A percentile compares a stretch with the other conserved stretches of the same genome.
Evolutionary conservation across 1,284 basidiomycete genomes (phyloP).

Genomic region (Fomes fomentarius): DNA sequence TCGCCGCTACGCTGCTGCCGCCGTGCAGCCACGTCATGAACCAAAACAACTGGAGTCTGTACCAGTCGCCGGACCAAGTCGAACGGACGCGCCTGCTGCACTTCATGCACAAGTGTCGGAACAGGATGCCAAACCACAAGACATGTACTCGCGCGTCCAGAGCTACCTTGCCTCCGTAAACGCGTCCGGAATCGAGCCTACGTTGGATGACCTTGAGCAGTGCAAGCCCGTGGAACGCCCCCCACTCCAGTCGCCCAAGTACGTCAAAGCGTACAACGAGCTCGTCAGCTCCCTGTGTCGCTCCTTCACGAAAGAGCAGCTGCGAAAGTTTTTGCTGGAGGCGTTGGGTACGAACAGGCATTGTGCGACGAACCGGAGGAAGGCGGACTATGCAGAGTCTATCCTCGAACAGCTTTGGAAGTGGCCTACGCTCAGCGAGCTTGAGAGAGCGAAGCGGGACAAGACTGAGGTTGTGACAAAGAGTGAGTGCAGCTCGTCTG

Average conservation of each 20-base stretch:
- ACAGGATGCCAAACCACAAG: background rate
- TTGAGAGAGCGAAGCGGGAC: constrained; percentile 53
- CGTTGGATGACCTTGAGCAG: constrained; percentile 58
- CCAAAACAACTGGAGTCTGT: constrained; percentile 6
- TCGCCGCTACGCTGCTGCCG: constrained; percentile 33
- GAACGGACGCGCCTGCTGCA: background rate
- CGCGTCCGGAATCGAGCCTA: constrained; percentile 46
- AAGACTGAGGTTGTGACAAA: constrained; percentile 52
- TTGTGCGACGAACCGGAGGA: constrained; percentile 38
- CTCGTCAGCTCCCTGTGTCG: constrained; percentile 54
- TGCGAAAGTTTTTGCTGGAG: constrained; percentile 54
- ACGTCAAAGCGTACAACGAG: constrained; percentile 54
- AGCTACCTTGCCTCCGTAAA: constrained; percentile 57
- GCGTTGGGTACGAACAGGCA: constrained; percentile 44
- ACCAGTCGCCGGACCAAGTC: constrained; percentile 20
- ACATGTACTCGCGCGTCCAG: constrained; percentile 41
- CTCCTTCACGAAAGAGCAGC: constrained; percentile 67
- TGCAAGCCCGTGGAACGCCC: constrained; percentile 47
- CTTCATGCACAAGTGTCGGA: background rate
- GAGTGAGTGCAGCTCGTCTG: constrained; percentile 42
- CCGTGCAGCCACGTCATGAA: constrained; percentile 13
- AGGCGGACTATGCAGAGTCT: constrained; percentile 52
- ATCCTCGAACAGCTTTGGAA: constrained; percentile 70
- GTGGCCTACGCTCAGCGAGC: constrained; percentile 62
- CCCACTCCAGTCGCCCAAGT: constrained; percentile 44